Percentiles rank a stretch among this genome's conserved stretches.
These are phyloP conservation scores for Macrophomina pseudophaseolina DNA, from an alignment of 2,329 filamentous ascomycete genomes.

Conservation along the genomic window DNA sequence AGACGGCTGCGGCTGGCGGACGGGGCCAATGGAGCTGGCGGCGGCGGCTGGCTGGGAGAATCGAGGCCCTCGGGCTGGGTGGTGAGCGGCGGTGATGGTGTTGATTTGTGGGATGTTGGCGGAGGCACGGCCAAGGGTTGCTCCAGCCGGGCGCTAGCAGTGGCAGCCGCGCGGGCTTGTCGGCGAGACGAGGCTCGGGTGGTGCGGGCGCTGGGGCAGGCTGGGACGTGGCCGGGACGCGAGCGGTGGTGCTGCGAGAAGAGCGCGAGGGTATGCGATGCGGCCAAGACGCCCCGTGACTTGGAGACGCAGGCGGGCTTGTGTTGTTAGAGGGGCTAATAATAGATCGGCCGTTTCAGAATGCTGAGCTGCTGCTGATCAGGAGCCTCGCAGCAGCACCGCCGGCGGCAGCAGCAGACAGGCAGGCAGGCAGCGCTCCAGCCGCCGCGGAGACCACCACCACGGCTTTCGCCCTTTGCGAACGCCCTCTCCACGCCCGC, in stretches of 20 bases:
- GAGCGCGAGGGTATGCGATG: constrained; percentile 20
- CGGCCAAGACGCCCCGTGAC: constrained; percentile 17
- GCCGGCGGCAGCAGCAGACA: background rate
- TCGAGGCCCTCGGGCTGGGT: background rate
- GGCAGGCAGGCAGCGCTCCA: too few relatives aligned
- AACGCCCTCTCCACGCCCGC: background rate
- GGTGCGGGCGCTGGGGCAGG: constrained; percentile 14
- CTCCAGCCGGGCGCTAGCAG: constrained; percentile 23
- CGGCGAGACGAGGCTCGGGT: constrained; percentile 3
- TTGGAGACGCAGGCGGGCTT: constrained; percentile 22
- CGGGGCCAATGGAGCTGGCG: constrained; percentile 4
- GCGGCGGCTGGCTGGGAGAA: background rate
- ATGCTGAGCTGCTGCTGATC: constrained; percentile 20
- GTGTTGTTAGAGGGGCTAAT: constrained; percentile 21
- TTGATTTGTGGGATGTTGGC: constrained; percentile 15
- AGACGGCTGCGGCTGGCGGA: constrained; percentile 7
- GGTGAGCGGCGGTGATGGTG: constrained; percentile 4
- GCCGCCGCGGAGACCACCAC: background rate
- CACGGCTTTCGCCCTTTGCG: background rate
- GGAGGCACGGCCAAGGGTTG: constrained; percentile 19
- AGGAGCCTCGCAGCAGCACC: constrained; percentile 13
- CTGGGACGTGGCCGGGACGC: constrained; percentile 16
- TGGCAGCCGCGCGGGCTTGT: constrained; percentile 22
- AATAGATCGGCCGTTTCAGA: constrained; percentile 24
- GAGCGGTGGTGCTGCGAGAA: constrained; percentile 17